Conservation (phyloP, 108 stramenopile species). For the Conticribra guillardii region DNA sequence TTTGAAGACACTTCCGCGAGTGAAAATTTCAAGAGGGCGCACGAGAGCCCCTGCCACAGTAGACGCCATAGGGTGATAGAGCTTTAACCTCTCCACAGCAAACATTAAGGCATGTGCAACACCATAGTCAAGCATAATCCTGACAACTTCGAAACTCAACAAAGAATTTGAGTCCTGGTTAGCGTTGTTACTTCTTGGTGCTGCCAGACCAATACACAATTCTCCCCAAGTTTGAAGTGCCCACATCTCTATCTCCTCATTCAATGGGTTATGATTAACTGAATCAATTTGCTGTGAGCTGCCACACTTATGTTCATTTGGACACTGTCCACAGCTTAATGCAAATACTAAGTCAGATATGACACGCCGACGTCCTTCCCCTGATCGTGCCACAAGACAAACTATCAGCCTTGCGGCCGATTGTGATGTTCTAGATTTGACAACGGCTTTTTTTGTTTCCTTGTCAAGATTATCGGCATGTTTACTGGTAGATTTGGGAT, state of each 20-base stretch:
- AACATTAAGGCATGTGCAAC: slow-evolving; percentile 79
- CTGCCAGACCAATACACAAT: slow-evolving; percentile 80
- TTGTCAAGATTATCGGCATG: slow-evolving; percentile 21
- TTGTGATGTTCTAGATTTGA: slow-evolving; percentile 62
- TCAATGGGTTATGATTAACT: slow-evolving; percentile 1
- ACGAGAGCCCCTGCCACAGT: slow-evolving; percentile 64
- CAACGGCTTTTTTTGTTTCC: slow-evolving; percentile 33
- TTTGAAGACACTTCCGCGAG: slow-evolving; percentile 65
- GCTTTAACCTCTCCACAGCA: slow-evolving; percentile 74
- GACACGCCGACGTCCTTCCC: slow-evolving; percentile 91
- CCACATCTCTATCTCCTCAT: slow-evolving; percentile 51
- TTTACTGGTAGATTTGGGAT: slow-evolving; percentile 10
- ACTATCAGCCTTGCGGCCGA: slow-evolving; percentile 77
- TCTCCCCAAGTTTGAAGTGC: slow-evolving; percentile 56
- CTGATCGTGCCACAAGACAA: slow-evolving; percentile 87
- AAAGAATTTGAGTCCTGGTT: slow-evolving; percentile 65
- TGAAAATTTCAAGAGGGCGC: slow-evolving; percentile 88
- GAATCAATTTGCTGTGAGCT: background rate
- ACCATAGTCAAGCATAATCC: slow-evolving; percentile 80
- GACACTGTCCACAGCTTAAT: slow-evolving; percentile 67
- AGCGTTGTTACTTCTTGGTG: slow-evolving; percentile 62
- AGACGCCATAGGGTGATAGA: slow-evolving; percentile 83
- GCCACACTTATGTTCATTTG: slow-evolving; percentile 12
- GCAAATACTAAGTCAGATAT: slow-evolving; percentile 85
- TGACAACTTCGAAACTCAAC: slow-evolving; percentile 85